These are phyloP conservation scores for Phialophora tarda DNA, from an alignment of 2,329 filamentous ascomycete genomes.

Conservation along the genomic window DNA sequence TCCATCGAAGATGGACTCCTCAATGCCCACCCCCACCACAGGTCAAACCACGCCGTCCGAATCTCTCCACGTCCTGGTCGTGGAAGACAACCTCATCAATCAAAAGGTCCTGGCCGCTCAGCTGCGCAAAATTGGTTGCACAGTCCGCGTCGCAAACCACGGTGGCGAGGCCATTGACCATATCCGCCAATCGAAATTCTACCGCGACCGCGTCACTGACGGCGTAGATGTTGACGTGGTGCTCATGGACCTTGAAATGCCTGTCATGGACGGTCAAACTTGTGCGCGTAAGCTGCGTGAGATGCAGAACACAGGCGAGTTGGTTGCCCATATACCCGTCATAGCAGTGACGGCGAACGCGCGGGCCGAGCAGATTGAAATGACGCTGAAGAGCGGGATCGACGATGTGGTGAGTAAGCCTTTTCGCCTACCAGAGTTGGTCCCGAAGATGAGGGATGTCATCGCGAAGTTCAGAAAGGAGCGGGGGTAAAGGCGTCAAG, in stretches of 20 bases:
- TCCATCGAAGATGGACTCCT: background rate
- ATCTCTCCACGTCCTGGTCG: constrained; percentile 45
- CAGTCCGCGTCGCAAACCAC: constrained; percentile 47
- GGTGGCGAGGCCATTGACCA: constrained; percentile 53
- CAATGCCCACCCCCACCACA: background rate
- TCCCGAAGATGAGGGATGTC: constrained; percentile 70
- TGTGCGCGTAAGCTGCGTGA: constrained; percentile 73
- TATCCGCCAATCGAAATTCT: constrained; percentile 78
- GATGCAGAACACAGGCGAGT: constrained; percentile 62
- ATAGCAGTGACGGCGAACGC: constrained; percentile 71
- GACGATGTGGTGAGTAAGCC: constrained; percentile 81
- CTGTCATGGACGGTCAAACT: constrained; percentile 79
- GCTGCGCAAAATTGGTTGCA: constrained; percentile 46
- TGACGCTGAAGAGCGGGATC: constrained; percentile 74
- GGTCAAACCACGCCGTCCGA: constrained; percentile 1
- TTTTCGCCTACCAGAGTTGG: constrained; percentile 73
- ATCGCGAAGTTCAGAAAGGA: constrained; percentile 33
- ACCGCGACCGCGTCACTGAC: constrained; percentile 30
- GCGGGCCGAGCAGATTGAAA: constrained; percentile 73
- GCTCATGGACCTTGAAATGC: constrained; percentile 84
- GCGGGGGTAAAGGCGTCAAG: background rate
- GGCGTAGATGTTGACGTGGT: constrained; percentile 62
- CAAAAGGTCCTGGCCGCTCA: constrained; percentile 48
- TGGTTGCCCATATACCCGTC: constrained; percentile 46
- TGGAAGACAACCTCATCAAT: constrained; percentile 55